Evolutionary conservation across 176 grass and related monocot species (phyloP).

Genomic region (Aechmea fasciata): DNA sequence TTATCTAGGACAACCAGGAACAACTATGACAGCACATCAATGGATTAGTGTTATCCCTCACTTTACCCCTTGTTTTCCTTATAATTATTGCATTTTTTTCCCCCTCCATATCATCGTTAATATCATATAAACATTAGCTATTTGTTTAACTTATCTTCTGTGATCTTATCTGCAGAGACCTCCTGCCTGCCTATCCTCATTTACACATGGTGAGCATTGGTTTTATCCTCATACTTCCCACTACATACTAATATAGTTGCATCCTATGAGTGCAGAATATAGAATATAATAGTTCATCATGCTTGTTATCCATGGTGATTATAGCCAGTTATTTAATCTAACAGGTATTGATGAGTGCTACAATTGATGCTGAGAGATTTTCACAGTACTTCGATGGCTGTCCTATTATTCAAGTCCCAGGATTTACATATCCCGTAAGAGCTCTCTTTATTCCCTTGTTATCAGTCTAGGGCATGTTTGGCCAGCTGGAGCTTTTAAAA

Average conservation of each 20-base stretch:
- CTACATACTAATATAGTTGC: background rate
- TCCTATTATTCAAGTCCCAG: conserved; percentile 84
- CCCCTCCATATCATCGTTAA: no score
- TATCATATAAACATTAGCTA: background rate
- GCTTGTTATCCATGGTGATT: background rate
- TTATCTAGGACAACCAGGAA: no score
- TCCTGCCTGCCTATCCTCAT: conserved; percentile 76
- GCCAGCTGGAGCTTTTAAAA: no score
- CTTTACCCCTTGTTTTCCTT: no score
- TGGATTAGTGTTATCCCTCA: no score
- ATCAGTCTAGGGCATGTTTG: no score
- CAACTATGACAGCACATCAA: no score
- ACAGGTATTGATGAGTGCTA: conserved; percentile 97
- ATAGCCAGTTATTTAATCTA: conserved; percentile 25
- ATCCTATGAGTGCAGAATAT: background rate
- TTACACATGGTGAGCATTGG: conserved; percentile 54
- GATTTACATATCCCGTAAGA: conserved; percentile 90
- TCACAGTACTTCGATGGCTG: conserved; percentile 92
- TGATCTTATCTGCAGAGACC: conserved; percentile 52
- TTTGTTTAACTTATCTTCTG: conserved; percentile 9
- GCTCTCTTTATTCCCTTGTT: conserved; percentile 11
- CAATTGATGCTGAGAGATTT: conserved; percentile 78
- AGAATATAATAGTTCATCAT: background rate
- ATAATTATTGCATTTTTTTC: no score
- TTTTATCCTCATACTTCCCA: conserved; percentile 16